phyloP scores from a whole-genome alignment of 2,329 filamentous ascomycete species.

The Nothomitra cinnamomea region DNA sequence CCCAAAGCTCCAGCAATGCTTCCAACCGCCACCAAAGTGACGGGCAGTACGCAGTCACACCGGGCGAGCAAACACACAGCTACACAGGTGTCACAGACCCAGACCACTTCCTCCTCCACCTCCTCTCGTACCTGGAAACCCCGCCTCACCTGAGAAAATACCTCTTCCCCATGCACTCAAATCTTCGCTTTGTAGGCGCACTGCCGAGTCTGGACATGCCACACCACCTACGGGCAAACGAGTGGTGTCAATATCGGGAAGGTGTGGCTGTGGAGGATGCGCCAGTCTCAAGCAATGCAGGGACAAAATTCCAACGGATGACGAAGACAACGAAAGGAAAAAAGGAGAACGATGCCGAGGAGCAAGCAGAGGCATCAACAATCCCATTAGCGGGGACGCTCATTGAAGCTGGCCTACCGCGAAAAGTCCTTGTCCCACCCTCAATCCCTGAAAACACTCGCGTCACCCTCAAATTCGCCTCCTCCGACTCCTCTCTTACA shows the following conservation, averaged over 20 bases:
- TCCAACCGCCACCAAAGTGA: conserved; percentile 21
- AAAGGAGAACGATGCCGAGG: conserved; percentile 7
- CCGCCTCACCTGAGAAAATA: conserved; percentile 64
- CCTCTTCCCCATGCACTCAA: conserved; percentile 64
- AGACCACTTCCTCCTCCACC: conserved; percentile 61
- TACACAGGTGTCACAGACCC: conserved; percentile 58
- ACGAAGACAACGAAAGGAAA: conserved; percentile 29
- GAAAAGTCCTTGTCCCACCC: conserved; percentile 34
- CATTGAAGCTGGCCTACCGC: conserved; percentile 31
- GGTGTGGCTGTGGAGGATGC: conserved; percentile 44
- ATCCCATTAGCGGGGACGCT: background rate
- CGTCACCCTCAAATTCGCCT: conserved; percentile 35
- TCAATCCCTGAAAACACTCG: conserved; percentile 53
- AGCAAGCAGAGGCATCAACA: background rate
- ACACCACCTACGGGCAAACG: conserved; percentile 58
- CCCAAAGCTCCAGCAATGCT: background rate
- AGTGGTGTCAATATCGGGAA: conserved; percentile 68
- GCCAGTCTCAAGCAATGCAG: conserved; percentile 36
- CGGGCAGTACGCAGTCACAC: conserved; percentile 24
- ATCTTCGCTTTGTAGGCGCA: conserved; percentile 54
- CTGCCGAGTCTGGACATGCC: conserved; percentile 71
- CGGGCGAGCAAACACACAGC: conserved; percentile 24
- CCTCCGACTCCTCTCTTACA: conserved; percentile 14
- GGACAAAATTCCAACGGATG: conserved; percentile 19
- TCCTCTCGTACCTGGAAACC: conserved; percentile 68